Evolutionary conservation across 305 asterid genomes (phyloP), one percentile per base, ranked within the genome.

Genomic region (Solanum hybrid): DNA sequence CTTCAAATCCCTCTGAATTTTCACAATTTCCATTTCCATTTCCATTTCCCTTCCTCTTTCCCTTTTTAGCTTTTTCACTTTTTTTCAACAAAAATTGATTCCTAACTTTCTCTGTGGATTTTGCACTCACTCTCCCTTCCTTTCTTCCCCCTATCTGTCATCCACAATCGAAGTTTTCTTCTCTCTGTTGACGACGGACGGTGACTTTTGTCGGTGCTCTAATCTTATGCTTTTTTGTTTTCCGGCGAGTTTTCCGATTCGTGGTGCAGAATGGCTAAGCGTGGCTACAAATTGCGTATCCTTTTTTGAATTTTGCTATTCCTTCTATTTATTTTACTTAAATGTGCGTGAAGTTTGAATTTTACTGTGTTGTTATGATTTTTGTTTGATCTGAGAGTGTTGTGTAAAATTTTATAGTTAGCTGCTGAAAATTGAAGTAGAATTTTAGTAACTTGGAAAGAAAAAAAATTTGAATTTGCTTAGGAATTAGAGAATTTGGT

Each of bases 211-310:
- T 73, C 66, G 45, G 19, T 7, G 78, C 32, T 17, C 87, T 60
- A 82, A 90, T 90, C 91, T 82, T 35, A 51, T 78, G 12, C 29
- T 7, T 38, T 79, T 19, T 24, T 38, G 22, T 86, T 37, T 12
- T n/a, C 60, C n/a, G 60, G 34, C 45, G 42, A 78, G 38, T 88
- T 86, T 34, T 66, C 77, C 77, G 78, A 85, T 85, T 85, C 9
- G 56, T 4, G 6, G 32, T 13, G 17, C 24, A 12, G 78, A 60
- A 98, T 98, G 99, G 97, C 96, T 89, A 95, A 95, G 80, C 98
- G 99, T 40, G 98, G 99, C 60, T 98, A 98, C 89, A 98, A 98
- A 93, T 92, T 98, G 93, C 99, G 99, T 97, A 97, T 96, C 98
- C 98, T 95, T 88, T 60, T 94, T 37, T 78, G 75, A 27, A 76